phyloP scores from a whole-genome alignment of 2,329 filamentous ascomycete species.

The Metarhizium humberi region DNA sequence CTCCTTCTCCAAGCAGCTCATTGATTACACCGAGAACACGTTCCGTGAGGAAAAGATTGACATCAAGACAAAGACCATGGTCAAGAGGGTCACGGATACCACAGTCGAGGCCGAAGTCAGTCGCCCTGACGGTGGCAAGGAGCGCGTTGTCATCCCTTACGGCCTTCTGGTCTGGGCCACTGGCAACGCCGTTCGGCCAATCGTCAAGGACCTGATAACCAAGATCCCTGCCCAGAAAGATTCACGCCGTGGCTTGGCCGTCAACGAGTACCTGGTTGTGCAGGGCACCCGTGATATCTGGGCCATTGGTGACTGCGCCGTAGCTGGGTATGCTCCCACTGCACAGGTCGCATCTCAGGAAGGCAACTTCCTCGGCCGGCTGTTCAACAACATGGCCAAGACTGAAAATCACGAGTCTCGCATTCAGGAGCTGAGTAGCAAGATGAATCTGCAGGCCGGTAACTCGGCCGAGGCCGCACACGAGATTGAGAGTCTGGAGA shows the following conservation, averaged over 20 bases:
- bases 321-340: constrained; percentile 95
- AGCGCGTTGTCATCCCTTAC: constrained; percentile 74
- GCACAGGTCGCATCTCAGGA: constrained; percentile 96
- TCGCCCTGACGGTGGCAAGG: constrained; percentile 76
- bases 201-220: constrained; percentile 84
- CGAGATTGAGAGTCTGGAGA: constrained; percentile 81
- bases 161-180: constrained; percentile 97
- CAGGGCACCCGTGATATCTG: constrained; percentile 96
- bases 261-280: constrained; percentile 98
- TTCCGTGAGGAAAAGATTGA: constrained; percentile 98
- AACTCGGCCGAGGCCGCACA: constrained; percentile 58
- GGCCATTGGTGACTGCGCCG: constrained; percentile 94
- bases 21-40: constrained; percentile 98
- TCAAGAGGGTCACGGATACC: constrained; percentile 92
- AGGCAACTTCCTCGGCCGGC: constrained; percentile 83
- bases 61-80: constrained; percentile 97
- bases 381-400: constrained; percentile 99
- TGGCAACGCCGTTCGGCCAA: constrained; percentile 82
- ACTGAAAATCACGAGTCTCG: constrained; percentile 73
- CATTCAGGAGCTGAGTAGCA: constrained; percentile 58
- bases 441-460: constrained; percentile 50
- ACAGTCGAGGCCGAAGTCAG: constrained; percentile 83
- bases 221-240: constrained; percentile 93
- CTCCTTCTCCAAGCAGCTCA: constrained; percentile 98
- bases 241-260: constrained; percentile 85